Conservation (phyloP, 2,329 filamentous ascomycete genomes). For the Bipolaris cookei region DNA sequence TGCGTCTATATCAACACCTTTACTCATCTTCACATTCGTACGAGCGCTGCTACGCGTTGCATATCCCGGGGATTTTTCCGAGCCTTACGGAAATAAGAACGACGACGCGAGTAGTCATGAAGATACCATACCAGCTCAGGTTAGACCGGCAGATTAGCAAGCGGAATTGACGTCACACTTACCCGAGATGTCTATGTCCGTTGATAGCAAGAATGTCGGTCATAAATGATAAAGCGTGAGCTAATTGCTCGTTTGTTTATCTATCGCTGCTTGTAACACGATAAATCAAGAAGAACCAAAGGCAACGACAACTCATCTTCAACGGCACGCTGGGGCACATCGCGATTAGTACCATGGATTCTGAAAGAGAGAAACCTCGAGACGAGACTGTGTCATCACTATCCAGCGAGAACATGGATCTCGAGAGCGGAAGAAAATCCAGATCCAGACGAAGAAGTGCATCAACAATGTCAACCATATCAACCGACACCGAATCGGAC, state of each 20-base stretch:
- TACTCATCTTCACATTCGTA: not conserved
- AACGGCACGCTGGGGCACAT: not conserved
- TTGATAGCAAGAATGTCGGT: not conserved
- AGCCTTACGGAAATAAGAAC: conserved; percentile 5
- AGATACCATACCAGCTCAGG: not conserved
- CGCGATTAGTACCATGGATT: not conserved
- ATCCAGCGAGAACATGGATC: conserved; percentile 6
- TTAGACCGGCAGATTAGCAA: not conserved
- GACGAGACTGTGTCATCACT: not conserved
- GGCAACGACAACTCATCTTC: not conserved
- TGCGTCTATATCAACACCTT: not conserved
- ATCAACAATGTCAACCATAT: conserved; percentile 17
- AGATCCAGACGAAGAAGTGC: conserved; percentile 15
- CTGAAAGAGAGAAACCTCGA: not conserved
- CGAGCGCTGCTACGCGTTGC: not conserved
- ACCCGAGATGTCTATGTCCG: conserved; percentile 3
- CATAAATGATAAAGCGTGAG: not conserved
- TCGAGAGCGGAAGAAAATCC: conserved; percentile 20
- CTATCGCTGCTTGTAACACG: not conserved
- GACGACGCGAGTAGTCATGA: not conserved
- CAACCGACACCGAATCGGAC: conserved; percentile 10
- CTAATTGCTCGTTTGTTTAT: not conserved
- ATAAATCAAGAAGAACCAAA: not conserved
- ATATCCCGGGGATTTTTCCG: conserved; percentile 1
- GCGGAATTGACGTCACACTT: conserved; percentile 6